phyloP scores from a whole-genome alignment of 129 eudicot genomes.

The Saposhnikovia divaricata region DNA sequence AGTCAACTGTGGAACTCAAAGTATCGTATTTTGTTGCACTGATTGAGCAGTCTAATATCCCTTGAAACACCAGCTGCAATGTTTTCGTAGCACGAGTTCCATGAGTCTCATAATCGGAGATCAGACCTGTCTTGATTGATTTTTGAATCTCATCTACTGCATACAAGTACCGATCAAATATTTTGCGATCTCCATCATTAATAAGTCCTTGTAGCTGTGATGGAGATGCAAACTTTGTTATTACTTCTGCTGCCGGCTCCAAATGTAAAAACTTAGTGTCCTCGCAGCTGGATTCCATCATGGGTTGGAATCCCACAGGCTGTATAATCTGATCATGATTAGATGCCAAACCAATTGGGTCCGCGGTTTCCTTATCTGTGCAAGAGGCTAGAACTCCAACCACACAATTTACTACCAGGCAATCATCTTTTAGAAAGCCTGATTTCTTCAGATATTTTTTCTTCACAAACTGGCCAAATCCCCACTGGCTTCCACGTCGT shows the following conservation, averaged over 20 bases:
- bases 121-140: neutral
- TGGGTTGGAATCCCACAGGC: neutral
- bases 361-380: neutral
- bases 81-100: neutral
- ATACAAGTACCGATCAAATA: neutral
- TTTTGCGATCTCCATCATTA: neutral
- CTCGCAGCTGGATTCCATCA: neutral
- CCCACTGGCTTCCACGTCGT: slow-evolving; percentile 4
- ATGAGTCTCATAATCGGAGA: neutral
- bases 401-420: slow-evolving; percentile 4
- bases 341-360: neutral
- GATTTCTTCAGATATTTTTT: neutral
- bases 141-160: slow-evolving; percentile 4
- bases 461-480: neutral
- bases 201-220: neutral
- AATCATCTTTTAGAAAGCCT: slow-evolving; percentile 4
- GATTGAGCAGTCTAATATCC: neutral
- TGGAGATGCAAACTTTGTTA: neutral
- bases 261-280: neutral
- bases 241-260: neutral
- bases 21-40: neutral
- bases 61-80: neutral
- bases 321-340: neutral
- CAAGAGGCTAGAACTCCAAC: slow-evolving; percentile 2
- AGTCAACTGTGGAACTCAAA: neutral